Base-by-base conservation (phyloP, 768 basidiomycete species). In the Leccinum longicurvipes region DNA sequence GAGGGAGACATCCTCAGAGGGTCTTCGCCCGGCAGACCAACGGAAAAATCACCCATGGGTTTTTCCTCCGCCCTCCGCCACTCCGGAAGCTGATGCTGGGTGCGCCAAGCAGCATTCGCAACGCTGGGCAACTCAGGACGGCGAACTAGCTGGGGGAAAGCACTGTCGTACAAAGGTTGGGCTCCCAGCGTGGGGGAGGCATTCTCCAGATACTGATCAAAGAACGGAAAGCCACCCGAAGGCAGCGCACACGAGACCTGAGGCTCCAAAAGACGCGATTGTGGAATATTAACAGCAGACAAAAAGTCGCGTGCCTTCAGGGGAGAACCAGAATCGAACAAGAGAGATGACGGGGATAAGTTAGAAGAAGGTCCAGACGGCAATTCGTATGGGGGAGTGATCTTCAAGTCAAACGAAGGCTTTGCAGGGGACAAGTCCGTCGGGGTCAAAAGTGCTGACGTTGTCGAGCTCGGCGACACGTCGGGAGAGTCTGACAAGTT, bases 401-500 rank as follows among this genome's bases (percentile, higher is more conserved):
- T 64, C 67, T 79, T 87, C 51, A 78, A 65, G 60, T 87, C 84
- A 63, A 85, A 83, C 15, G 79, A 67, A 50, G 79, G 32, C 63
- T 71, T 80, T 51, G 82, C 80, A 25, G 88, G 89, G 14, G 87
- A 89, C 49, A 86, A 74, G 63, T 89, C 87, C 39, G 86, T 85
- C 1, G 89, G 88, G 0, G 89, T 91, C 56, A 89, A 72, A 19
- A 90, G 78, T 17, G 84, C 81, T 36, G 87, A 88, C 15, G 85
- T 79, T 2, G 81, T 85, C 28, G 88, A 89, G 34, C 82, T 82
- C 14, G 87, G 88, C 42, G 87, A 89, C 56, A 88, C 78, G 62
- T 89, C 87, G 0, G 87, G 86, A 44, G 85, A 82, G 59, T 72
- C 79, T 4, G 80, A 79, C 48, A 60, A 41, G 45, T 61, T 61